Percentiles rank a stretch among this genome's conserved stretches.
phyloP scores from a whole-genome alignment of 306 rosid species.

The Senna siamea region DNA sequence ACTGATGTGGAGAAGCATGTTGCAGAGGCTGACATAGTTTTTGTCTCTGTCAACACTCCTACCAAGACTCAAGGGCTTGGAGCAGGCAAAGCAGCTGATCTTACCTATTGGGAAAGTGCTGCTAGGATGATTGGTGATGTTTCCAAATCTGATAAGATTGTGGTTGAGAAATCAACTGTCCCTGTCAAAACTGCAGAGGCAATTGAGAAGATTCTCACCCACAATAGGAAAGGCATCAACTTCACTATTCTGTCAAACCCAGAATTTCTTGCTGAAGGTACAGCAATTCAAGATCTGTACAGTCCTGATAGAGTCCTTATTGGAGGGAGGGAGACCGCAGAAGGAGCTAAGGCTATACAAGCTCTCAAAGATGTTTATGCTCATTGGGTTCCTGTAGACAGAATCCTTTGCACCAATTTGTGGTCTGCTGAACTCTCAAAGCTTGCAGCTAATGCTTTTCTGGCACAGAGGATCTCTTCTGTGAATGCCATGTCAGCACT shows the following conservation, averaged over 20 bases:
- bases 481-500: slow-evolving; percentile 94
- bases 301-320: slow-evolving; percentile 80
- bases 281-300: slow-evolving; percentile 72
- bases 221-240: slow-evolving; percentile 71
- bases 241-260: slow-evolving; percentile 86
- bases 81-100: slow-evolving; percentile 92
- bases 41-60: slow-evolving; percentile 88
- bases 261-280: slow-evolving; percentile 92
- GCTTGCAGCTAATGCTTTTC: slow-evolving; percentile 91
- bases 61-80: slow-evolving; percentile 90
- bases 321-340: slow-evolving; percentile 89
- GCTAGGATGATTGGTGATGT: slow-evolving; percentile 92
- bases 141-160: slow-evolving; percentile 78
- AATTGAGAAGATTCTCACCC: slow-evolving; percentile 81
- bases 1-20: slow-evolving; percentile 72
- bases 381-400: slow-evolving; percentile 75
- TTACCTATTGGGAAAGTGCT: slow-evolving; percentile 92
- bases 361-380: slow-evolving; percentile 66
- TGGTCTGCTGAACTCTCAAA: slow-evolving; percentile 95
- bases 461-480: slow-evolving; percentile 91
- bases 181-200: slow-evolving; percentile 94
- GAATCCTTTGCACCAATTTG: slow-evolving; percentile 73
- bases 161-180: slow-evolving; percentile 89
- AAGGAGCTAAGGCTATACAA: slow-evolving; percentile 66
- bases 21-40: slow-evolving; percentile 72